Base-by-base conservation (phyloP, 2,329 filamentous ascomycete genomes). In the Fusarium guadeloupense region DNA sequence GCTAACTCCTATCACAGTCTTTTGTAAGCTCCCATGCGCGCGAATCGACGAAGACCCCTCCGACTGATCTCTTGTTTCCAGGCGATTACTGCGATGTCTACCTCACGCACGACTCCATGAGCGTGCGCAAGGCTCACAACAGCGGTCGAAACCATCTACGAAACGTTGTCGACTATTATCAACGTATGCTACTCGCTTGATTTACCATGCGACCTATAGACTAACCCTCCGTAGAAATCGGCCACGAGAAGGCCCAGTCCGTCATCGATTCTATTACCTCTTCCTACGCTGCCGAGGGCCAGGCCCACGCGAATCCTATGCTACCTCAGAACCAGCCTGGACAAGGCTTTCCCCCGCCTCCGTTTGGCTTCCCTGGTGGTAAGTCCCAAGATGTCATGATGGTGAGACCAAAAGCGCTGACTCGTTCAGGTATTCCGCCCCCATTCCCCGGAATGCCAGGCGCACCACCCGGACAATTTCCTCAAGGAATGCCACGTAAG, bases 41-140 rank as follows among this genome's bases (percentile, higher is more conserved):
- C 50, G 33, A 52, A 33, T 31, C 52, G 28, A 47, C 21, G 20
- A n/a, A 57, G 43, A 39, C 58, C 41, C 53, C 53, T 53, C 63
- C 26, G 23, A 57, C 67, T 72, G 46, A 71, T 59, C 61, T 54
- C 34, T 46, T 83, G 78, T 19, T 20, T 16, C 46, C 34, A 79
- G 78, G 93, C 84, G 95, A 99, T 78, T 99, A 99, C 80, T 99
- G 95, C 86, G 95, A 99, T 90, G 95, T 99, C 78, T 99, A 99
- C 85, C 90, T 99, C 71, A 99, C 95, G 68, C 95, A 99, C 85
- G 95, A 99, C 84, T 97, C 93, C 39, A 98, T 98, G 94, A 97
- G 93, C 80, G 95, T 99, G 79, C 93, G 95, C 71, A 98, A 98
- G 82, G 95, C 95, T 43, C 95, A 99, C 80, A 99, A 99, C 83